phyloP scores from a whole-genome alignment of 2,329 filamentous ascomycete genomes.

The Geosmithia putterillii region DNA sequence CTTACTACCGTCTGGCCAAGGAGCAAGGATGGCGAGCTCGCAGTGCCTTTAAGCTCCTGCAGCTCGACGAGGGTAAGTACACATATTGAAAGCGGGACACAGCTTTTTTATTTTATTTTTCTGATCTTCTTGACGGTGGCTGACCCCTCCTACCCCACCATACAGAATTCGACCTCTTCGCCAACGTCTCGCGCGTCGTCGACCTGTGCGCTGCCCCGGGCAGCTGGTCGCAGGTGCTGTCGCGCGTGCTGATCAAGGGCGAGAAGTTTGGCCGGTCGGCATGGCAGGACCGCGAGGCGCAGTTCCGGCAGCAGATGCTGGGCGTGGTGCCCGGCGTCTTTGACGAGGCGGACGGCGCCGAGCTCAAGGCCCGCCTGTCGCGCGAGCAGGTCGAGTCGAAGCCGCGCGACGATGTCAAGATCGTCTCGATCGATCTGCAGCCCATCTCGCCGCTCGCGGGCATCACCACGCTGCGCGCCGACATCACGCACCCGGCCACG shows the following conservation, averaged over 20 bases:
- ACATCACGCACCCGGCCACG: slow-evolving; percentile 94
- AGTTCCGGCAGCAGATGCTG: slow-evolving; percentile 49
- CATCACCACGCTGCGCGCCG: slow-evolving; percentile 82
- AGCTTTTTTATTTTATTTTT: background rate
- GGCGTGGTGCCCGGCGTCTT: slow-evolving; percentile 27
- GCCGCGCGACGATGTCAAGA: slow-evolving; percentile 65
- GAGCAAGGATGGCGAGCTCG: slow-evolving; percentile 97
- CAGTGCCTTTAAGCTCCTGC: slow-evolving; percentile 92
- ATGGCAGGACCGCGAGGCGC: slow-evolving; percentile 75
- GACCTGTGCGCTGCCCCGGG: slow-evolving; percentile 93
- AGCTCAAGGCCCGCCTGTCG: slow-evolving; percentile 5
- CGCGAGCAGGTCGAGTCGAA: slow-evolving; percentile 16
- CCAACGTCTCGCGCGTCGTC: slow-evolving; percentile 81
- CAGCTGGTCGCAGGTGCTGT: slow-evolving; percentile 95
- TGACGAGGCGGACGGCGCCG: slow-evolving; percentile 8
- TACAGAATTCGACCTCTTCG: slow-evolving; percentile 88
- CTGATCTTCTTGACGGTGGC: slow-evolving; percentile 1
- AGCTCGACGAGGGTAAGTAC: slow-evolving; percentile 64
- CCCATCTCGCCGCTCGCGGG: slow-evolving; percentile 90
- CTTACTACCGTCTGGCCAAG: slow-evolving; percentile 94
- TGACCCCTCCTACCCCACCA: background rate
- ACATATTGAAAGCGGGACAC: too few species aligned
- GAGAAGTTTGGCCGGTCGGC: slow-evolving; percentile 78
- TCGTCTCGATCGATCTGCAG: slow-evolving; percentile 90
- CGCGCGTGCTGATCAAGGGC: slow-evolving; percentile 82